Evolutionary conservation across 805 yeast species (phyloP).

Genomic region (Metschnikowia reukaufii): DNA sequence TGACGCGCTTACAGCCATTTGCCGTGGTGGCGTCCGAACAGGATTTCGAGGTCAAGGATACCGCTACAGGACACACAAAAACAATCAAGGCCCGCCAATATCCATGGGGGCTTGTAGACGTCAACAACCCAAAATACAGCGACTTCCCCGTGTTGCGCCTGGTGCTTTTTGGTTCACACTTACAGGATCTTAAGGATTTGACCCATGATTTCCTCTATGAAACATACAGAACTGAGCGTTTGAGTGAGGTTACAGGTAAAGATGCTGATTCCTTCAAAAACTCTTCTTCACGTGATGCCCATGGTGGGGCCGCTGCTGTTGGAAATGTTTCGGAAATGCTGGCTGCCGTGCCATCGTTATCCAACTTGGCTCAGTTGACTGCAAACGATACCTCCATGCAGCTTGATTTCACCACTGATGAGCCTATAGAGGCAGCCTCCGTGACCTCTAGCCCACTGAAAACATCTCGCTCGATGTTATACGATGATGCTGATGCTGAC

Average conservation of each 20-base stretch:
- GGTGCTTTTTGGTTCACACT: conserved; percentile 78
- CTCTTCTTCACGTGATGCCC: conserved; percentile 15
- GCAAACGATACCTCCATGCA: conserved; percentile 20
- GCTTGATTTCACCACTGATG: conserved; percentile 8
- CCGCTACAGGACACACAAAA: conserved; percentile 42
- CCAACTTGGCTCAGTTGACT: conserved; percentile 57
- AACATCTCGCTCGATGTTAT: conserved; percentile 37
- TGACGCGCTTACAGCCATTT: conserved; percentile 71
- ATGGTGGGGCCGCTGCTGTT: too few species aligned
- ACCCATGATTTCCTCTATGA: conserved; percentile 78
- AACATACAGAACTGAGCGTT: conserved; percentile 74
- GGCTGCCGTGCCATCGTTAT: conserved; percentile 51
- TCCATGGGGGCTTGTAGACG: conserved; percentile 73
- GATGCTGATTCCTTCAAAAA: conserved; percentile 24
- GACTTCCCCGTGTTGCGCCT: conserved; percentile 62
- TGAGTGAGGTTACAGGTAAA: conserved; percentile 56
- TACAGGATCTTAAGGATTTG: conserved; percentile 76
- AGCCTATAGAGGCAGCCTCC: background rate
- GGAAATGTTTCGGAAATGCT: too few species aligned
- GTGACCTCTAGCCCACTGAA: conserved; percentile 1
- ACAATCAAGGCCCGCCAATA: conserved; percentile 60
- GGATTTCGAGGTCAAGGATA: conserved; percentile 44
- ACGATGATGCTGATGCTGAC: conserved; percentile 25
- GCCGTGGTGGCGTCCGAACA: conserved; percentile 68
- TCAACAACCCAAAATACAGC: conserved; percentile 49